These are phyloP conservation scores for Citrus glauca DNA, from an alignment of 345 rosid species.

Conservation along the genomic window DNA sequence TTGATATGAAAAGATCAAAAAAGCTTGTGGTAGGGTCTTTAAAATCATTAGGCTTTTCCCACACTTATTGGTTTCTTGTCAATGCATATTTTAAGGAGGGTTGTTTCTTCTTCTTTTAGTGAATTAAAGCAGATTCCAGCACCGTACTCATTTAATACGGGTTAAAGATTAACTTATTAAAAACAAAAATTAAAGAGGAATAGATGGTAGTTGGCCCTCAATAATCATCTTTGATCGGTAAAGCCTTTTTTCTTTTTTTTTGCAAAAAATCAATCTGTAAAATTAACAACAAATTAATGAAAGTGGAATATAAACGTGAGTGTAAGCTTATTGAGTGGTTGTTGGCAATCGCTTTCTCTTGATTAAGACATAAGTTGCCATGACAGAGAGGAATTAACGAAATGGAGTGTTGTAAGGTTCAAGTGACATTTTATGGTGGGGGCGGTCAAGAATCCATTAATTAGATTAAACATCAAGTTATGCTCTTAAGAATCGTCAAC, in stretches of 20 bases:
- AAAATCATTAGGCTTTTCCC: conserved; percentile 7
- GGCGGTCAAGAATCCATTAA: not conserved
- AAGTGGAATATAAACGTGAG: not conserved
- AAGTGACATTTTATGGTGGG: conserved; percentile 11
- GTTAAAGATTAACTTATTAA: not conserved
- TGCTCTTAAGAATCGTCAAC: conserved; percentile 1
- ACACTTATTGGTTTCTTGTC: conserved; percentile 3
- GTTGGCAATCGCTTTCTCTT: not conserved
- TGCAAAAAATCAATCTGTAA: not conserved
- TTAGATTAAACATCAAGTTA: conserved; percentile 21
- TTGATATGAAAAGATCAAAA: not conserved
- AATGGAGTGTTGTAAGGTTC: conserved; percentile 4
- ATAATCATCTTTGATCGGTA: not conserved
- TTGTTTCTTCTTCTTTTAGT: conserved; percentile 10
- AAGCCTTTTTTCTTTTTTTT: not conserved
- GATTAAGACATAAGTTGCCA: conserved; percentile 20
- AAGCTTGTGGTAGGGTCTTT: not conserved
- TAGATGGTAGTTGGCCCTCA: not conserved
- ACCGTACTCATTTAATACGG: not conserved
- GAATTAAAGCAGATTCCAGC: conserved; percentile 18
- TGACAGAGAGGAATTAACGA: not conserved
- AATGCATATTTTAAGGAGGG: not conserved
- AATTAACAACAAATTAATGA: not conserved
- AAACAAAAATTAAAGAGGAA: not conserved
- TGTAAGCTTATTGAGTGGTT: not conserved